Evolutionary conservation across 208 protist species (phyloP).

Genomic region (Lotmaria passim): DNA sequence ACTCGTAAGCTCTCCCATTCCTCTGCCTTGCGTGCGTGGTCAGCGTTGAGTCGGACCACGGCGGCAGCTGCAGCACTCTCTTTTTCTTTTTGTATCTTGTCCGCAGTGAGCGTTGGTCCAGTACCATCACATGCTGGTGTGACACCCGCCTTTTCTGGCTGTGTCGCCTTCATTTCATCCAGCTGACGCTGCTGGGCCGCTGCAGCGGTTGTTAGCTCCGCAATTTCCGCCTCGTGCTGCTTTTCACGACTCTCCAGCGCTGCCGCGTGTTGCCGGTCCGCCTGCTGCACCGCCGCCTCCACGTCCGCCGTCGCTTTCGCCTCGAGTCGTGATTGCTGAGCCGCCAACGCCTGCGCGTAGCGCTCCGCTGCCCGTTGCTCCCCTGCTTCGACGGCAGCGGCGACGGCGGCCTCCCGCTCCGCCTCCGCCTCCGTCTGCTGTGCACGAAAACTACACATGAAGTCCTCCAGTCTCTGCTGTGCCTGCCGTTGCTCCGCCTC

Average conservation of each 20-base stretch:
- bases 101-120: background rate
- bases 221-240: background rate
- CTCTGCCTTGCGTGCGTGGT: background rate
- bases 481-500: constrained; percentile 11
- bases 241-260: background rate
- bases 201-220: background rate
- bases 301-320: background rate
- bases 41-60: background rate
- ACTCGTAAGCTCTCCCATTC: background rate
- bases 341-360: constrained; percentile 30
- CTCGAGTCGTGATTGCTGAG: constrained; percentile 19
- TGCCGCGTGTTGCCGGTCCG: constrained; percentile 1
- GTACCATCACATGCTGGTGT: background rate
- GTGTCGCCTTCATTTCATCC: background rate
- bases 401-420: constrained; percentile 2
- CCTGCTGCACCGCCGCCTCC: background rate
- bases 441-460: background rate
- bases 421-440: constrained; percentile 9
- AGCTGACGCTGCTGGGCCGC: background rate
- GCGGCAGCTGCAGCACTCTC: background rate
- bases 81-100: background rate
- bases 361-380: constrained; percentile 11
- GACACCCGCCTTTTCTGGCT: background rate
- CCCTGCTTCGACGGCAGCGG: constrained; percentile 9
- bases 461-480: constrained; percentile 13